phyloP scores from a whole-genome alignment of 1,139 yeast genomes.

The Lodderomyces beijingensis region DNA sequence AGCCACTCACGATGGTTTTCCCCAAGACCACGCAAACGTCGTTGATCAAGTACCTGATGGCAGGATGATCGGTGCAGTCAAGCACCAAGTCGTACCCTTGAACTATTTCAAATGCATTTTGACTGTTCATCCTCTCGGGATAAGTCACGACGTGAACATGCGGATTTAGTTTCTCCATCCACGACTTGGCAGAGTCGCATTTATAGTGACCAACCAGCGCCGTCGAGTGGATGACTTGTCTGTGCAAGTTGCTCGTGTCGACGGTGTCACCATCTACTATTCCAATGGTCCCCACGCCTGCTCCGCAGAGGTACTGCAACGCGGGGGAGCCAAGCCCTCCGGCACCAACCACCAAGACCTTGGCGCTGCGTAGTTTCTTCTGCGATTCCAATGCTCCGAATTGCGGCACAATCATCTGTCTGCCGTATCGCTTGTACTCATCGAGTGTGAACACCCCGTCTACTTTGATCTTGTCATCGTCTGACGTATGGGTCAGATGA shows the following conservation, averaged over 20 bases:
- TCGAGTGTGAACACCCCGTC: conserved; percentile 37
- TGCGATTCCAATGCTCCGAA: conserved; percentile 60
- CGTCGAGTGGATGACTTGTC: conserved; percentile 80
- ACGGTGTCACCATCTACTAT: conserved; percentile 85
- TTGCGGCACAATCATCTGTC: conserved; percentile 91
- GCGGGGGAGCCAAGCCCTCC: conserved; percentile 98
- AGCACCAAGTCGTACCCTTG: conserved; percentile 66
- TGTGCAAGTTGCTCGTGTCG: conserved; percentile 78
- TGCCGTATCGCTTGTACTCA: conserved; percentile 82
- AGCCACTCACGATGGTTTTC: conserved; percentile 81
- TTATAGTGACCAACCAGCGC: conserved; percentile 64
- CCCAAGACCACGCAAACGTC: conserved; percentile 74
- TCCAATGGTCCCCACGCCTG: conserved; percentile 84
- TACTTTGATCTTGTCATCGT: conserved; percentile 3
- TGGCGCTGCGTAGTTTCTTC: conserved; percentile 48
- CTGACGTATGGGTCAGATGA: no score
- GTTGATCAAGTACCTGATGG: conserved; percentile 78
- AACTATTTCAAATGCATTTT: conserved; percentile 63
- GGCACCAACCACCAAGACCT: conserved; percentile 82
- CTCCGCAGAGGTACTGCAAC: conserved; percentile 74
- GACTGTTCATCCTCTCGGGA: conserved; percentile 46
- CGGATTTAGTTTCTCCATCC: conserved; percentile 59
- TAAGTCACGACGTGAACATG: conserved; percentile 52
- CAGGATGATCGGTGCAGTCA: conserved; percentile 95
- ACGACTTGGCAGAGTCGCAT: conserved; percentile 69